Evolutionary conservation across 2,329 filamentous ascomycete species (phyloP).

Genomic region (Calonectria honghensis): DNA sequence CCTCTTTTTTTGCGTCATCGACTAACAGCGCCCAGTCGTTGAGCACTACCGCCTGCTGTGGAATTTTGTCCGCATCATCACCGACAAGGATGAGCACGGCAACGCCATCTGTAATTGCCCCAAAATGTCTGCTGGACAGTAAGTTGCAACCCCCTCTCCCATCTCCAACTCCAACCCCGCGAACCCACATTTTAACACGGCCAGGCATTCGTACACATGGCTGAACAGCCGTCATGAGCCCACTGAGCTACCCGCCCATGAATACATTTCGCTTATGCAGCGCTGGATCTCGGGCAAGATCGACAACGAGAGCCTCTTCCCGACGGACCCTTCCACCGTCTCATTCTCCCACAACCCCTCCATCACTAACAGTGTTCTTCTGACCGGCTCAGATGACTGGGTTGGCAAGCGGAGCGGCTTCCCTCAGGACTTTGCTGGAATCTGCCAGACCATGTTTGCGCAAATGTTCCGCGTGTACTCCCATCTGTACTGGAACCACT

Average conservation of each 20-base stretch:
- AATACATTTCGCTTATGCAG: constrained; percentile 96
- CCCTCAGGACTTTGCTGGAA: constrained; percentile 81
- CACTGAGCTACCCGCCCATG: constrained; percentile 91
- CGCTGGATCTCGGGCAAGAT: constrained; percentile 98
- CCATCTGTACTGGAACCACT: constrained; percentile 98
- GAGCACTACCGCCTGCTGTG: constrained; percentile 93
- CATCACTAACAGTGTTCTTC: constrained; percentile 62
- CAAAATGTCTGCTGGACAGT: constrained; percentile 96
- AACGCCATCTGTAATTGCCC: constrained; percentile 93
- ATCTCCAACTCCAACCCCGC: background rate
- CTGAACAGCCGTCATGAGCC: constrained; percentile 81
- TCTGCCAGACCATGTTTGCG: constrained; percentile 94
- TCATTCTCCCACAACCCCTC: constrained; percentile 80
- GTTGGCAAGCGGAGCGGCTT: constrained; percentile 22
- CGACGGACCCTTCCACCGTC: constrained; percentile 84
- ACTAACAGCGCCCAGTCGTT: constrained; percentile 76
- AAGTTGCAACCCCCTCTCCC: constrained; percentile 61
- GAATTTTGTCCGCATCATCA: constrained; percentile 91
- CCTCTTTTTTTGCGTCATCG: constrained; percentile 14
- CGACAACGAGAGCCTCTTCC: constrained; percentile 91
- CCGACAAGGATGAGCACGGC: constrained; percentile 88
- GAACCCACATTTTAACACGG: constrained; percentile 54
- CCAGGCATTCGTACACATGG: constrained; percentile 96
- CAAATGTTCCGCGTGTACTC: constrained; percentile 99
- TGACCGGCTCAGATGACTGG: constrained; percentile 16